phyloP scores from a whole-genome alignment of 2,329 filamentous ascomycete species.

The Diaporthe vaccinii region DNA sequence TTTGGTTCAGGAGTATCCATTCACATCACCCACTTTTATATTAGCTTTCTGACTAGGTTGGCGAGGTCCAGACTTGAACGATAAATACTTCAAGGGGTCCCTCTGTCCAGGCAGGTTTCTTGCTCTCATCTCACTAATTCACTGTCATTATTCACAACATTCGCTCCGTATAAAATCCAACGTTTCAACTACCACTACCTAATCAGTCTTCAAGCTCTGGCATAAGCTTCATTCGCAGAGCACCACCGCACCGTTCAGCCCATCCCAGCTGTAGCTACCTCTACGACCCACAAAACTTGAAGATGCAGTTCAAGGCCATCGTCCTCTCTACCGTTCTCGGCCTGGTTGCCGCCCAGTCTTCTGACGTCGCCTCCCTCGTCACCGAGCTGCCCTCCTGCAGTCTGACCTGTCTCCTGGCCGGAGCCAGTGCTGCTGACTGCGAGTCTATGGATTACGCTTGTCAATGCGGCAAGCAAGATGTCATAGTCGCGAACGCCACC shows the following conservation, averaged over 20 bases:
- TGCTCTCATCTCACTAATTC: background rate
- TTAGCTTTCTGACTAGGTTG: slow-evolving; percentile 24
- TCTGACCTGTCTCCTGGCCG: slow-evolving; percentile 32
- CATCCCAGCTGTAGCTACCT: slow-evolving; percentile 35
- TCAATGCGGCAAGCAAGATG: slow-evolving; percentile 36
- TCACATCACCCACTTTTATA: slow-evolving; percentile 36
- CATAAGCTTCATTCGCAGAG: background rate
- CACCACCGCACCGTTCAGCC: background rate
- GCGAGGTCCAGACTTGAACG: slow-evolving; percentile 11
- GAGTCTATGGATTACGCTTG: slow-evolving; percentile 37
- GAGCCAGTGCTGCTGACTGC: slow-evolving; percentile 37
- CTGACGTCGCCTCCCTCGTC: slow-evolving; percentile 29
- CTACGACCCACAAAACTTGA: slow-evolving; percentile 19
- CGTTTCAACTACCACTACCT: background rate
- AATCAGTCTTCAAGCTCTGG: slow-evolving; percentile 6
- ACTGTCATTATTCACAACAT: slow-evolving; percentile 13
- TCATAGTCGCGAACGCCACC: slow-evolving; percentile 28
- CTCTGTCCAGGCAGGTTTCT: background rate
- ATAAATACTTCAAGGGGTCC: slow-evolving; percentile 23
- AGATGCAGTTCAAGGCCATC: slow-evolving; percentile 41
- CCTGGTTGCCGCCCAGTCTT: slow-evolving; percentile 37
- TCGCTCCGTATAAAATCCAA: slow-evolving; percentile 16
- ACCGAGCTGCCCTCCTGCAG: slow-evolving; percentile 40
- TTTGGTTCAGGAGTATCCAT: slow-evolving; percentile 34
- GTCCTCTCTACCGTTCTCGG: slow-evolving; percentile 36